Conservation (phyloP, 345 rosid genomes). For the Moricandia arvensis region DNA sequence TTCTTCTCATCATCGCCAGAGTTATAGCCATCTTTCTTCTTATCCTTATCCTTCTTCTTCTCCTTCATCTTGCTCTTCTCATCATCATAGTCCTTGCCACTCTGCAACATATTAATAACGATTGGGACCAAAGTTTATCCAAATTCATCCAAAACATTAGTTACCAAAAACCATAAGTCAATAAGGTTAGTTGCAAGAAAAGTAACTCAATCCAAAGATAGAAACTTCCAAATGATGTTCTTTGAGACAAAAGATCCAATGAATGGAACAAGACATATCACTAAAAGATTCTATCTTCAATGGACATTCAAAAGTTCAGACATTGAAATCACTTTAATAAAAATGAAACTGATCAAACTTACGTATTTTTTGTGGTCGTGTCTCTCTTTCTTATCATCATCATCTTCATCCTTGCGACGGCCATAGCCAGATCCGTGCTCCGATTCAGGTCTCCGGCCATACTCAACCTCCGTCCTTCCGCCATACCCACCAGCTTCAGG, state of each 20-base stretch:
- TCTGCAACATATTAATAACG: constrained; percentile 1
- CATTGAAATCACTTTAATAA: not conserved
- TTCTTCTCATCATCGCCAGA: constrained; percentile 39
- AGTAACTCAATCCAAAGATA: not conserved
- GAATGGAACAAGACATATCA: not conserved
- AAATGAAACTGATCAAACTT: constrained; percentile 14
- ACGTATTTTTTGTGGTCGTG: constrained; percentile 79
- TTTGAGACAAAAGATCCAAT: too few relatives aligned
- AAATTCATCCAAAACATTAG: too few relatives aligned
- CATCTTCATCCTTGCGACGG: constrained; percentile 31
- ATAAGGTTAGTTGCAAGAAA: not conserved
- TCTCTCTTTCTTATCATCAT: constrained; percentile 34
- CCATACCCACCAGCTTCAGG: constrained; percentile 35
- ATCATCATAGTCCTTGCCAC: not conserved
- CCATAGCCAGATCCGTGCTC: constrained; percentile 50
- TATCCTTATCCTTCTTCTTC: not conserved
- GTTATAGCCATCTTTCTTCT: constrained; percentile 33
- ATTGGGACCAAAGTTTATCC: too few relatives aligned
- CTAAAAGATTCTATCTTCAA: not conserved
- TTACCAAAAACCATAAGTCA: not conserved
- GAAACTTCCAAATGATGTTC: not conserved
- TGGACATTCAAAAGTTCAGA: not conserved
- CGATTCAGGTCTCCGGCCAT: constrained; percentile 33
- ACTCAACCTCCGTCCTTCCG: constrained; percentile 37
- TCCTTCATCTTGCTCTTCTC: not conserved